These are phyloP conservation scores for Trichodelitschia bisporula DNA, from an alignment of 495 filamentous ascomycete genomes.

Conservation along the genomic window DNA sequence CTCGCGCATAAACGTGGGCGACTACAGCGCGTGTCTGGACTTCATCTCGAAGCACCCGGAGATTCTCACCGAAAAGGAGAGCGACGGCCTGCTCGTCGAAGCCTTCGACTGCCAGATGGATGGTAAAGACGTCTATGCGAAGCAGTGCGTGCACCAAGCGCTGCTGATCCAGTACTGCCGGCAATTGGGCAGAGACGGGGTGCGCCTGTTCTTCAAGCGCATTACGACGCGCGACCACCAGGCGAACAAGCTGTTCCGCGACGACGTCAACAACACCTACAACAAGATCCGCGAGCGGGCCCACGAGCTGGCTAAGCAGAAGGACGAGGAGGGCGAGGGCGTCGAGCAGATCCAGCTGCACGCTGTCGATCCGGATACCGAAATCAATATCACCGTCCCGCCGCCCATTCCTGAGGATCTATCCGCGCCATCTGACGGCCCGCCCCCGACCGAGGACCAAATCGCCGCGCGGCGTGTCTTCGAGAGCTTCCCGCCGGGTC, in stretches of 20 bases:
- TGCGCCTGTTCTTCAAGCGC: slow-evolving; percentile 84
- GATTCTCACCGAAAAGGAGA: slow-evolving; percentile 67
- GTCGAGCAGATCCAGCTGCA: slow-evolving; percentile 98
- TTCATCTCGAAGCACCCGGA: slow-evolving; percentile 54
- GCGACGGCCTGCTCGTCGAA: slow-evolving; percentile 71
- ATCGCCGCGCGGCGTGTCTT: slow-evolving; percentile 51
- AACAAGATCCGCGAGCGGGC: slow-evolving; percentile 51
- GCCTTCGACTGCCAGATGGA: slow-evolving; percentile 71
- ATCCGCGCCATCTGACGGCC: background rate
- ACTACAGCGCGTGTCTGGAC: slow-evolving; percentile 44
- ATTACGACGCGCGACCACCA: slow-evolving; percentile 83
- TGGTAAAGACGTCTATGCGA: slow-evolving; percentile 46
- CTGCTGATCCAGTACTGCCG: slow-evolving; percentile 87
- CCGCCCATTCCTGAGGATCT: slow-evolving; percentile 12
- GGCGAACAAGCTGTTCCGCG: slow-evolving; percentile 72
- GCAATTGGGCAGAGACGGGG: slow-evolving; percentile 65
- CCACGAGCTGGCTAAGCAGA: slow-evolving; percentile 37
- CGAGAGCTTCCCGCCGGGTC: slow-evolving; percentile 53
- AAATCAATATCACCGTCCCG: slow-evolving; percentile 69
- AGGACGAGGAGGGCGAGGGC: slow-evolving; percentile 28
- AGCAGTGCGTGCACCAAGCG: slow-evolving; percentile 83
- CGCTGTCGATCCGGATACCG: slow-evolving; percentile 79
- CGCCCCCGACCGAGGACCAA: slow-evolving; percentile 20
- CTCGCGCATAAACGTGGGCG: slow-evolving; percentile 45
- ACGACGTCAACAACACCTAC: slow-evolving; percentile 80